Percentiles rank a stretch among this genome's conserved stretches.
phyloP scores from a whole-genome alignment of 2,329 filamentous ascomycete species.

The Pestalotiopsis sp. region DNA sequence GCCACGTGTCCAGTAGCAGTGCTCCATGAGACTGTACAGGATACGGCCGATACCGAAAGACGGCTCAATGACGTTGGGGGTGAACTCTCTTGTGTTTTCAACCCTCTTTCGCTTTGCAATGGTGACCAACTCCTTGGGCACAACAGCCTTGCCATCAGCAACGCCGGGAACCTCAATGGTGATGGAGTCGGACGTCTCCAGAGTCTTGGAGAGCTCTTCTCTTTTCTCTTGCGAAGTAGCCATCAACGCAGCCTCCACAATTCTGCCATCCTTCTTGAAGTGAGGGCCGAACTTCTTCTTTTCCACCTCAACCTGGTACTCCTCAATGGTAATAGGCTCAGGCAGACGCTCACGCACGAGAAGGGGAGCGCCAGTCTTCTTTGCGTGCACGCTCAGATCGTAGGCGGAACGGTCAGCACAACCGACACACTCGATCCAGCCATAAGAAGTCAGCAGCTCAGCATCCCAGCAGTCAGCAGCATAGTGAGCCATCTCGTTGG shows the following conservation, averaged over 20 bases:
- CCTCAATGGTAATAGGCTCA: slow-evolving; percentile 78
- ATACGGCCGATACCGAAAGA: slow-evolving; percentile 97
- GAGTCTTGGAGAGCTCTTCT: slow-evolving; percentile 75
- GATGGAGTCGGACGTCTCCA: slow-evolving; percentile 75
- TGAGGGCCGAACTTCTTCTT: slow-evolving; percentile 95
- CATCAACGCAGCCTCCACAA: slow-evolving; percentile 78
- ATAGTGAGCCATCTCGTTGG: slow-evolving; percentile 80
- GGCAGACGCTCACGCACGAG: slow-evolving; percentile 82
- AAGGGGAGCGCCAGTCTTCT: slow-evolving; percentile 86
- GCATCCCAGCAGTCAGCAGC: slow-evolving; percentile 98
- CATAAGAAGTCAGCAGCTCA: slow-evolving; percentile 86
- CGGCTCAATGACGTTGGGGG: slow-evolving; percentile 94
- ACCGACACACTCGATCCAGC: slow-evolving; percentile 98
- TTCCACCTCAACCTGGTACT: slow-evolving; percentile 85
- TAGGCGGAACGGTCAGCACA: slow-evolving; percentile 96
- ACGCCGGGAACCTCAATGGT: slow-evolving; percentile 72
- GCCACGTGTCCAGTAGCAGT: slow-evolving; percentile 88
- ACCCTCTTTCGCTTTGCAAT: slow-evolving; percentile 83
- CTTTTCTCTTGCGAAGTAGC: slow-evolving; percentile 78
- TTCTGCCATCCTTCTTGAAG: slow-evolving; percentile 93
- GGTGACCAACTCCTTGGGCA: slow-evolving; percentile 77
- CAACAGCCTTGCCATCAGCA: slow-evolving; percentile 73
- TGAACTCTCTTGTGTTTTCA: slow-evolving; percentile 88
- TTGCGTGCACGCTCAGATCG: slow-evolving; percentile 88
- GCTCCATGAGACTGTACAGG: slow-evolving; percentile 89